Evolutionary conservation across 495 filamentous ascomycete genomes (phyloP).

Genomic region (Durotheca rogersii): DNA sequence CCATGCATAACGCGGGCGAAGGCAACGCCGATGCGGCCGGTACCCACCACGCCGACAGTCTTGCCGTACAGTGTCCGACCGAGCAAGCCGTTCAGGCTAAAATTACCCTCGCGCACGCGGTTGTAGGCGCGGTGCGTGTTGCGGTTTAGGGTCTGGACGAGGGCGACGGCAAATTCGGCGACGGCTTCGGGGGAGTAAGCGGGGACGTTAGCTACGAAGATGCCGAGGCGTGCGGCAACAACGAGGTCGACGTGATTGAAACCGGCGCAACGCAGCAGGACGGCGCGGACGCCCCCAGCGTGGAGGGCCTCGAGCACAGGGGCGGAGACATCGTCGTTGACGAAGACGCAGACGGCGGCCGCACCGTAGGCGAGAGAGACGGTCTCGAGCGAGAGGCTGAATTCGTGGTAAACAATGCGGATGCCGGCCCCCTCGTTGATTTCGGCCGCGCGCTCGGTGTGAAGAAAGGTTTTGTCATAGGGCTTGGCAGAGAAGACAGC

Average conservation of each 20-base stretch:
- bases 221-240: constrained; percentile 54
- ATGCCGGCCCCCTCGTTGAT: constrained; percentile 21
- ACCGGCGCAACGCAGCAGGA: constrained; percentile 69
- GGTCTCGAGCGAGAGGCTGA: constrained; percentile 57
- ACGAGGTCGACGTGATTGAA: constrained; percentile 68
- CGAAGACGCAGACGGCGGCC: constrained; percentile 68
- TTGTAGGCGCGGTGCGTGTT: constrained; percentile 71
- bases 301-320: constrained; percentile 54
- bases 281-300: constrained; percentile 50
- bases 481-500: constrained; percentile 64
- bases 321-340: constrained; percentile 61
- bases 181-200: constrained; percentile 72
- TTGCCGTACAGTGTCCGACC: constrained; percentile 62
- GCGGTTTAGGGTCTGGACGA: constrained; percentile 69
- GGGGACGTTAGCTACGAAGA: constrained; percentile 68
- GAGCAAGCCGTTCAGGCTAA: constrained; percentile 64
- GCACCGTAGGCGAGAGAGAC: constrained; percentile 54
- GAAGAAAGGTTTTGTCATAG: constrained; percentile 58
- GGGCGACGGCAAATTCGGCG: constrained; percentile 67
- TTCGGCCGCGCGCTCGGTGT: constrained; percentile 33
- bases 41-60: constrained; percentile 59
- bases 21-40: constrained; percentile 55
- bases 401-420: constrained; percentile 55
- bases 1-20: constrained; percentile 57
- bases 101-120: constrained; percentile 71